These are phyloP conservation scores for Fomitopsis betulina DNA, from an alignment of 1,284 basidiomycete species.

Conservation along the genomic window DNA sequence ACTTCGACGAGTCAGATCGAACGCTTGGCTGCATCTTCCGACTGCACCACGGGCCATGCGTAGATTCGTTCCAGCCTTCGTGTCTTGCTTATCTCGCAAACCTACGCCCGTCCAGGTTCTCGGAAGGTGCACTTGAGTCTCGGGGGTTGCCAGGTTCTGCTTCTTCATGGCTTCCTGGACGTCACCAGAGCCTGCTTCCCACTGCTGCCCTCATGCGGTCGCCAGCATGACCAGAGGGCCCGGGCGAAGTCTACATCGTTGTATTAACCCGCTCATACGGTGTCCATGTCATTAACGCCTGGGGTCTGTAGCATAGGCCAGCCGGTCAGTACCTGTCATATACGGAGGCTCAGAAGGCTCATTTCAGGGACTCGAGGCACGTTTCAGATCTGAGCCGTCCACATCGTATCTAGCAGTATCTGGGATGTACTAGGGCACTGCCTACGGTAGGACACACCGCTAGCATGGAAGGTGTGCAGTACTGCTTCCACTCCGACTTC, in stretches of 20 bases:
- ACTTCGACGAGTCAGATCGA: not conserved
- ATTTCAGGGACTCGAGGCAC: not conserved
- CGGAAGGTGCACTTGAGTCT: not conserved
- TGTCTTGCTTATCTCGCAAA: slow-evolving; percentile 1
- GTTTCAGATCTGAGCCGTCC: slow-evolving; percentile 3
- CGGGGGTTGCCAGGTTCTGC: slow-evolving; percentile 2
- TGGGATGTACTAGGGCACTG: not conserved
- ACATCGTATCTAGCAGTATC: not conserved
- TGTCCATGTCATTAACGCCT: not conserved
- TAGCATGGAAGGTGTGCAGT: slow-evolving; percentile 1
- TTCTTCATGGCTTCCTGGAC: slow-evolving; percentile 6
- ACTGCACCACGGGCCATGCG: not conserved
- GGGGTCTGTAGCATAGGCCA: not conserved
- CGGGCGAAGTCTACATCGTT: not conserved
- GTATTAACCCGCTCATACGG: not conserved
- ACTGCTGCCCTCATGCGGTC: not conserved
- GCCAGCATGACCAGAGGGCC: not conserved
- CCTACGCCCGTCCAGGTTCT: not conserved
- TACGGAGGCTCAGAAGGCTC: not conserved
- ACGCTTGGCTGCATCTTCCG: not conserved
- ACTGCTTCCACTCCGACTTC: not conserved
- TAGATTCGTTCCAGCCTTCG: not conserved
- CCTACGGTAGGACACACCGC: not conserved
- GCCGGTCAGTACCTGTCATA: not conserved
- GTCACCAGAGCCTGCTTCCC: not conserved